These are phyloP conservation scores for Epichloe coenophiala DNA, from an alignment of 2,329 filamentous ascomycete species.

Conservation along the genomic window DNA sequence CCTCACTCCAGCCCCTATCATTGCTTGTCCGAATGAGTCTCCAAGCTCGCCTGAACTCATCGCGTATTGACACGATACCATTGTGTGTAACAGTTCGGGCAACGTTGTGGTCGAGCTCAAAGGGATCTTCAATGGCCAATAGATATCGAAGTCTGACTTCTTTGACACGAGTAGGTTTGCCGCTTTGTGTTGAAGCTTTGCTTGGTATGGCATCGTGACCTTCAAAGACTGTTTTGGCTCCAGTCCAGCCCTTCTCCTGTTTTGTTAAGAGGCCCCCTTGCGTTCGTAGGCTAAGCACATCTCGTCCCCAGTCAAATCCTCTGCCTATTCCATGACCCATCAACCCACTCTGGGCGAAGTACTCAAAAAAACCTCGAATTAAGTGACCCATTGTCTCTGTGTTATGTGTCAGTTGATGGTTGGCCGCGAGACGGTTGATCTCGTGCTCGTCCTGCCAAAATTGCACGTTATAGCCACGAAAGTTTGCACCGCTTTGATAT, in stretches of 20 bases:
- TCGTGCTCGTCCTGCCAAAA: constrained; percentile 68
- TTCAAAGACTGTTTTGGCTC: constrained; percentile 58
- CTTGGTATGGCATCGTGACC: constrained; percentile 21
- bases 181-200: constrained; percentile 5
- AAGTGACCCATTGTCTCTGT: constrained; percentile 55
- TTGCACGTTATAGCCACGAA: constrained; percentile 55
- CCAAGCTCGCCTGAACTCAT: constrained; percentile 75
- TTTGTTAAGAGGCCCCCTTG: constrained; percentile 59
- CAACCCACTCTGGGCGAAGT: constrained; percentile 54
- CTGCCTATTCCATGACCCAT: constrained; percentile 36
- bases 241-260: constrained; percentile 70
- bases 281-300: constrained; percentile 67
- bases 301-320: constrained; percentile 67
- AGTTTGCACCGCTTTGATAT: constrained; percentile 18
- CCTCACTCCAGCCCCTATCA: constrained; percentile 25
- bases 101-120: constrained; percentile 79
- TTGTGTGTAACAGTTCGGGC: constrained; percentile 74
- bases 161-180: constrained; percentile 35
- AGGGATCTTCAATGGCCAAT: constrained; percentile 85
- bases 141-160: constrained; percentile 70
- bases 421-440: constrained; percentile 46
- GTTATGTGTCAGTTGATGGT: constrained; percentile 53
- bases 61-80: constrained; percentile 67
- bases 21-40: constrained; percentile 48
- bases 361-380: constrained; percentile 76